Evolutionary conservation across 768 basidiomycete genomes (phyloP), one percentile per base, ranked within the genome.

Genomic region (Suillus lakei): DNA sequence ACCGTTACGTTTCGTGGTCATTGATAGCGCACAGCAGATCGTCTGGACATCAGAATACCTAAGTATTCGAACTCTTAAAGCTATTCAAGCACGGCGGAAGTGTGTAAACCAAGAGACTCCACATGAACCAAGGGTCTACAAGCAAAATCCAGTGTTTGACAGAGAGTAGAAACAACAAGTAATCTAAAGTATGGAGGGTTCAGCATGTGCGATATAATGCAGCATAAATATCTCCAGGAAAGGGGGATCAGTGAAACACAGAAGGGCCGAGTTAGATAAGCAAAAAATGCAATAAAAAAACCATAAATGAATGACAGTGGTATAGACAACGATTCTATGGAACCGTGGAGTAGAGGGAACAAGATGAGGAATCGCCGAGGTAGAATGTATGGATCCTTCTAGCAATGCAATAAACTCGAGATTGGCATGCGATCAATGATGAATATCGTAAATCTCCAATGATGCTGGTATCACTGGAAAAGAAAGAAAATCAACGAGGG

Each of bases 291-390:
- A 59, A 21, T 50, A 26, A 32, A 54, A 36, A 36, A 13, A 21
- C 21, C 21, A 30, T 15, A 54, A 51, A 13, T 41, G 26, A 60
- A 55, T 26, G 44, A 67, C n/a, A 51, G 34, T 41, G 71, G 67
- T 72, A 71, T 74, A 54, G 28, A 65, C 59, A 62, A 59, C 21
- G 36, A 53, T 66, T 61, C 61, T 43, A 59, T 41, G 2, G 23
- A 59, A 21, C 26, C 18, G 38, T 58, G 23, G 16, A 55, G 54
- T 13, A n/a, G n/a, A 55, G 21, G 15, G 1, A 36, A 56, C 13
- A 23, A 5, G 6, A 23, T 12, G 21, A 54, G 21, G 3, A 39
- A n/a, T 21, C 44, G 39, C 8, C 5, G 16, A 38, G 51, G 41
- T 39, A 39, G 7, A 38, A 62, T n/a, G 2, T 36, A 18, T 28